phyloP scores from a whole-genome alignment of 352 stramenopile species.

The Phytophthora pseudosyringae region DNA sequence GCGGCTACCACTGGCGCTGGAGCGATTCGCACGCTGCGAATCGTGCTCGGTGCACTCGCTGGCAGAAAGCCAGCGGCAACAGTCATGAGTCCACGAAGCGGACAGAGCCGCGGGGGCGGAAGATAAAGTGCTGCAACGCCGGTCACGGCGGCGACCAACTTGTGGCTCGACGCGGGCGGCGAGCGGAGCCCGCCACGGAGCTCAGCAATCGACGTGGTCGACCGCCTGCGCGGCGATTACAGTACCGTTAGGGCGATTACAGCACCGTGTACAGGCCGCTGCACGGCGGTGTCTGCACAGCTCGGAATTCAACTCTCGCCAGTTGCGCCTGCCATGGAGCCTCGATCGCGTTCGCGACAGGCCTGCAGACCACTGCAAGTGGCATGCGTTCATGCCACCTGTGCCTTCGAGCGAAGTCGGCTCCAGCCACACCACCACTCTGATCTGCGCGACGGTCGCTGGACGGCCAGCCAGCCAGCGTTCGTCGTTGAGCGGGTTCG shows the following conservation, averaged over 20 bases:
- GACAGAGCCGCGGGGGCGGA: constrained; percentile 39
- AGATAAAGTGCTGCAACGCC: constrained; percentile 41
- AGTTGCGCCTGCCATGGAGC: constrained; percentile 27
- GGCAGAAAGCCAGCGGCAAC: constrained; percentile 30
- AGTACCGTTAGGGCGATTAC: constrained; percentile 15
- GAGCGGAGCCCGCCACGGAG: constrained; percentile 4
- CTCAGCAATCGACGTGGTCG: constrained; percentile 32
- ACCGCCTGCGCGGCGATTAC: constrained; percentile 10
- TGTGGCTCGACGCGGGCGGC: constrained; percentile 19
- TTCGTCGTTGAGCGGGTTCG: constrained; percentile 1
- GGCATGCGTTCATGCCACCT: neutral
- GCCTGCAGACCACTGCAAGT: neutral
- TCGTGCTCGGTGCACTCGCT: constrained; percentile 11
- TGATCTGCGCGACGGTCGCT: constrained; percentile 14
- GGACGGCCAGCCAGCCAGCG: neutral
- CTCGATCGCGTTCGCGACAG: constrained; percentile 19
- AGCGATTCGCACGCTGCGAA: constrained; percentile 14
- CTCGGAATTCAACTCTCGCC: constrained; percentile 17
- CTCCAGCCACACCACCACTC: constrained; percentile 16
- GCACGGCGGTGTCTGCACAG: constrained; percentile 1
- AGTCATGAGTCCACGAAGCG: constrained; percentile 24
- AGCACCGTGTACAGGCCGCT: neutral
- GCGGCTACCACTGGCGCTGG: constrained; percentile 12
- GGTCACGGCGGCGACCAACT: constrained; percentile 23
- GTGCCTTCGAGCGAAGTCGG: constrained; percentile 22